Evolutionary conservation across 2,329 filamentous ascomycete species (phyloP).

Genomic region (Chrysoporthe puriensis): DNA sequence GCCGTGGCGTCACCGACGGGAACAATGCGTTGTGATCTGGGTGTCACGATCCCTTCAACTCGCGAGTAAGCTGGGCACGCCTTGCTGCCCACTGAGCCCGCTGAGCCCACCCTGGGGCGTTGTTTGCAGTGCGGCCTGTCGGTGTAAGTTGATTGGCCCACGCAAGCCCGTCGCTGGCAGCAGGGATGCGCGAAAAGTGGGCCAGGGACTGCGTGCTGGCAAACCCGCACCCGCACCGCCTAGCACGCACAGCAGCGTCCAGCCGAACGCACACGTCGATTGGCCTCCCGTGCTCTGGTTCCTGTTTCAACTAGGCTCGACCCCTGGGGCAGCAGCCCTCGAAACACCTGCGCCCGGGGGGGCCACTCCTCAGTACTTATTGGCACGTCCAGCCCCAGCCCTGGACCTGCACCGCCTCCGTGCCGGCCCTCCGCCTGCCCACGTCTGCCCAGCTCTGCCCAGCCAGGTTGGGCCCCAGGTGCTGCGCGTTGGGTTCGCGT

Average conservation of each 20-base stretch:
- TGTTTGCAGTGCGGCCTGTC: conserved; percentile 5
- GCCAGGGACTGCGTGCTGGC: background rate
- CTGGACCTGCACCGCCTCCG: background rate
- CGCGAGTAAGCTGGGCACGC: background rate
- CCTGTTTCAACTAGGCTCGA: conserved; percentile 2
- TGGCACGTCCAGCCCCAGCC: background rate
- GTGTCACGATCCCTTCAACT: background rate
- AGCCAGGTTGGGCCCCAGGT: no score
- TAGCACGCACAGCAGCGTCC: background rate
- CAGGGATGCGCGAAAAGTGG: conserved; percentile 5
- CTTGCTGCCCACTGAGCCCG: no score
- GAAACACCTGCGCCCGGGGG: background rate
- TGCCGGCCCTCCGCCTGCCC: background rate
- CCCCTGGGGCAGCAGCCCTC: background rate
- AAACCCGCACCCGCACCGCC: background rate
- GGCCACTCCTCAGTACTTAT: background rate
- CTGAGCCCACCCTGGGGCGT: background rate
- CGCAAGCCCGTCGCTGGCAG: background rate
- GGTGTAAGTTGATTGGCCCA: conserved; percentile 20
- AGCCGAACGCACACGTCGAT: background rate
- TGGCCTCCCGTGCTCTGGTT: background rate
- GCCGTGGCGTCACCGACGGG: background rate
- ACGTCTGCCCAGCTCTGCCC: no score
- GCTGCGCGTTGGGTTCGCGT: no score
- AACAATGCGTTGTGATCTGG: background rate